Conservation (phyloP, 805 yeast genomes). For the Kodamaea restingae region DNA sequence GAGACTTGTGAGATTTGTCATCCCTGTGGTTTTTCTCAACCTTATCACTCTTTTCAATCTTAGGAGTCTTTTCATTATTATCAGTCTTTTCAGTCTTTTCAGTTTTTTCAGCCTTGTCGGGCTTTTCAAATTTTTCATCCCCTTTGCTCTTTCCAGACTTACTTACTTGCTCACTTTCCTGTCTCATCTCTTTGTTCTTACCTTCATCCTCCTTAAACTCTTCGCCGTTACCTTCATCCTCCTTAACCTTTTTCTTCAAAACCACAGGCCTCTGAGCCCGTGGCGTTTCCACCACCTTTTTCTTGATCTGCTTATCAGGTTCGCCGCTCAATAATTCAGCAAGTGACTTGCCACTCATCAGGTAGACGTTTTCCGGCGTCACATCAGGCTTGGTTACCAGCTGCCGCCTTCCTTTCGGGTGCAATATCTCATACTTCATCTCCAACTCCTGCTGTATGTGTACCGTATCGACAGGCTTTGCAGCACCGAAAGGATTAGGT, state of each 20-base stretch:
- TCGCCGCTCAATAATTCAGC: constrained; percentile 36
- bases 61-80: background rate
- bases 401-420: constrained; percentile 48
- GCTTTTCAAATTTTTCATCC: background rate
- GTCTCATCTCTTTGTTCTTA: too few relatives aligned
- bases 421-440: constrained; percentile 88
- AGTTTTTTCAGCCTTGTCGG: too few relatives aligned
- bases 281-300: constrained; percentile 19
- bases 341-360: constrained; percentile 28
- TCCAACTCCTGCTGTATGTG: constrained; percentile 55
- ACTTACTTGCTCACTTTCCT: too few relatives aligned
- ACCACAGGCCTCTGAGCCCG: constrained; percentile 34
- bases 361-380: constrained; percentile 4
- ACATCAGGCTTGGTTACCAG: background rate
- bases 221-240: too few relatives aligned
- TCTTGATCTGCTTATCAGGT: constrained; percentile 14
- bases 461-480: constrained; percentile 79
- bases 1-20: too few relatives aligned
- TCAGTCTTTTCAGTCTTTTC: too few relatives aligned
- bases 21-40: too few relatives aligned
- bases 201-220: too few relatives aligned
- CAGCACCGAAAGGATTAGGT: constrained; percentile 75
- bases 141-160: too few relatives aligned
- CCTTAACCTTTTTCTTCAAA: constrained; percentile 18
- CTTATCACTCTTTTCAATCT: background rate